Evolutionary conservation across 495 filamentous ascomycete genomes (phyloP).

Genomic region (Aspergillus cavernicola): DNA sequence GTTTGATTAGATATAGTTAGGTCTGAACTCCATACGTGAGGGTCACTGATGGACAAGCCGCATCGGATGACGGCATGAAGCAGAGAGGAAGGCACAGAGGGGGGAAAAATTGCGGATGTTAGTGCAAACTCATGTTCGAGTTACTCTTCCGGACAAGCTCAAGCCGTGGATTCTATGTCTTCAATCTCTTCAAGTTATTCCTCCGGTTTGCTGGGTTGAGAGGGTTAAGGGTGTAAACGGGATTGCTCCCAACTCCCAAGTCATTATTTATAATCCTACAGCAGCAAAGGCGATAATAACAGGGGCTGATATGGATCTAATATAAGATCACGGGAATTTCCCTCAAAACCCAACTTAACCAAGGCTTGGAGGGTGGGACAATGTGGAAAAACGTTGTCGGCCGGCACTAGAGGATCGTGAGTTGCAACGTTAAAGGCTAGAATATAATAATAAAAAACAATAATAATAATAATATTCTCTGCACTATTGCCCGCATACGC

Average conservation of each 20-base stretch:
- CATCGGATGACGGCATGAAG: slow-evolving; percentile 1
- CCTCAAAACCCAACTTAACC: background rate
- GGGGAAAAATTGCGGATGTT: background rate
- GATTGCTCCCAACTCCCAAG: background rate
- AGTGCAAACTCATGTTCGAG: too few relatives aligned
- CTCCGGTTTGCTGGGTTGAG: too few relatives aligned
- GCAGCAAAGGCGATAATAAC: background rate
- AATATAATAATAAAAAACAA: background rate
- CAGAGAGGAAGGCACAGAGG: background rate
- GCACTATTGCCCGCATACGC: slow-evolving; percentile 15
- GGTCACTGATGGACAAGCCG: background rate
- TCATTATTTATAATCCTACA: background rate
- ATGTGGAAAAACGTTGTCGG: slow-evolving; percentile 15
- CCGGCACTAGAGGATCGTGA: slow-evolving; percentile 14
- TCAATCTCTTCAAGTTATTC: too few relatives aligned
- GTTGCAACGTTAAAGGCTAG: slow-evolving; percentile 11
- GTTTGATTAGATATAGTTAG: background rate
- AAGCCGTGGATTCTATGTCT: too few relatives aligned
- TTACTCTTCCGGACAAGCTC: too few relatives aligned
- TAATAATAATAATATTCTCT: background rate
- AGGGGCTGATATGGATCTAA: background rate
- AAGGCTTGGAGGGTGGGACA: slow-evolving; percentile 17
- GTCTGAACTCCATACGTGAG: background rate
- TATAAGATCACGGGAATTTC: background rate
- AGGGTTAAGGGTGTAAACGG: too few relatives aligned